These are phyloP conservation scores for Cutaneotrichosporon cavernicola DNA, from an alignment of 1,284 basidiomycete species.

Conservation along the genomic window DNA sequence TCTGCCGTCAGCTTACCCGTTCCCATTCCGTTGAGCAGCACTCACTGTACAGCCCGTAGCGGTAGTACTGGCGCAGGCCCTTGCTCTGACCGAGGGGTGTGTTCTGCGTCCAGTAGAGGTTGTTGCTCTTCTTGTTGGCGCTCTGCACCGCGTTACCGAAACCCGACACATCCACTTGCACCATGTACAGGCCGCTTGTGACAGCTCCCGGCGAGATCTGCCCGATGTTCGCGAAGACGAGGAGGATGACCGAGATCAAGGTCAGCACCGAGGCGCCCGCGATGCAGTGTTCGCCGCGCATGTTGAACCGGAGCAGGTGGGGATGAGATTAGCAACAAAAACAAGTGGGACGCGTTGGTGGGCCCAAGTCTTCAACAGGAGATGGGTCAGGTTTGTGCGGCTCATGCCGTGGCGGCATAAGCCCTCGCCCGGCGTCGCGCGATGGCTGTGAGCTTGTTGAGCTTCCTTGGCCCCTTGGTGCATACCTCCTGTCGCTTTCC, in stretches of 20 bases:
- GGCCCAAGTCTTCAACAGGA: not conserved
- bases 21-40: not conserved
- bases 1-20: conserved; percentile 24
- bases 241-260: conserved; percentile 45
- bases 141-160: conserved; percentile 40
- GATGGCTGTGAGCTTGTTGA: too few species aligned
- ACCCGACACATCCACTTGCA: conserved; percentile 45
- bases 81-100: conserved; percentile 35
- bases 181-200: conserved; percentile 42
- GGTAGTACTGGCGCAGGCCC: conserved; percentile 50
- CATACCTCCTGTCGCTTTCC: too few species aligned
- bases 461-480: too few species aligned
- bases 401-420: not conserved
- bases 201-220: conserved; percentile 43
- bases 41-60: conserved; percentile 50
- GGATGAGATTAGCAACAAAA: not conserved
- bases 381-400: not conserved
- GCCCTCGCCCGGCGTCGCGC: too few species aligned
- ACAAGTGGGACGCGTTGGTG: not conserved
- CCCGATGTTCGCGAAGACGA: conserved; percentile 49
- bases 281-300: conserved; percentile 51
- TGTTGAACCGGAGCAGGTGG: conserved; percentile 21
- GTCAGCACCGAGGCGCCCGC: conserved; percentile 46
- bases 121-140: conserved; percentile 30
- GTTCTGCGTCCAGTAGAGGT: conserved; percentile 21